Conservation (phyloP, 208 protist genomes). For the Endotrypanum monterogeii region DNA sequence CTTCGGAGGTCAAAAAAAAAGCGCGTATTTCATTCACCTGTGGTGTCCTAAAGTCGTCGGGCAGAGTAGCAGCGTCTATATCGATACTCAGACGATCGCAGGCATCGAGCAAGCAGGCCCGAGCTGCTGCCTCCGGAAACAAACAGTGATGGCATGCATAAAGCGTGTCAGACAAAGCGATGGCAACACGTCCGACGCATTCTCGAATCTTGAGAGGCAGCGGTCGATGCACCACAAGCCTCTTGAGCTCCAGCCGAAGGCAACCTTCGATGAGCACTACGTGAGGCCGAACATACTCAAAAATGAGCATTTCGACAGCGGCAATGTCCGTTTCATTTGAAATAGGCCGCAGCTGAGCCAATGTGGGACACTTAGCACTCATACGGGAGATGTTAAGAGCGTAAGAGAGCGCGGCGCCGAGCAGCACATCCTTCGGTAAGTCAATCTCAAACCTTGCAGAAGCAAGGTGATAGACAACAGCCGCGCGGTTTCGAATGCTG, state of each 20-base stretch:
- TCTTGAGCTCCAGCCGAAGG: slow-evolving; percentile 58
- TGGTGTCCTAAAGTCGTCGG: slow-evolving; percentile 22
- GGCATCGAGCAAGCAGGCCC: slow-evolving; percentile 51
- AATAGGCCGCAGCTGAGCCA: slow-evolving; percentile 11
- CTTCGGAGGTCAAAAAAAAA: slow-evolving; percentile 5
- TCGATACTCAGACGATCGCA: slow-evolving; percentile 26
- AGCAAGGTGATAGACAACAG: slow-evolving; percentile 29
- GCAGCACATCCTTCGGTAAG: slow-evolving; percentile 31
- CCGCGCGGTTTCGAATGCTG: slow-evolving; percentile 28
- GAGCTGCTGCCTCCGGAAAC: slow-evolving; percentile 64
- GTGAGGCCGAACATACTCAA: slow-evolving; percentile 60
- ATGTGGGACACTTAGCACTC: slow-evolving; percentile 12
- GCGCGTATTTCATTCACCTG: slow-evolving; percentile 13
- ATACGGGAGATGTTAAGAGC: slow-evolving; percentile 62
- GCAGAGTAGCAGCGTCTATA: slow-evolving; percentile 13
- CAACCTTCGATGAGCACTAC: slow-evolving; percentile 76
- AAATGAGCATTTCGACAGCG: slow-evolving; percentile 61
- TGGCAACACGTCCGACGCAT: slow-evolving; percentile 46
- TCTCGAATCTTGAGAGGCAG: slow-evolving; percentile 34
- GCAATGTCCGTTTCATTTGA: slow-evolving; percentile 52
- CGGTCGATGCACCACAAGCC: slow-evolving; percentile 28
- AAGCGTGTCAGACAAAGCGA: slow-evolving; percentile 51
- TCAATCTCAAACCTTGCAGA: slow-evolving; percentile 7
- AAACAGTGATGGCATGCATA: slow-evolving; percentile 63
- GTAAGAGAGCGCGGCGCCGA: slow-evolving; percentile 62